These are phyloP conservation scores for Hypericum androsaemum DNA, from an alignment of 345 rosid species.

Conservation along the genomic window DNA sequence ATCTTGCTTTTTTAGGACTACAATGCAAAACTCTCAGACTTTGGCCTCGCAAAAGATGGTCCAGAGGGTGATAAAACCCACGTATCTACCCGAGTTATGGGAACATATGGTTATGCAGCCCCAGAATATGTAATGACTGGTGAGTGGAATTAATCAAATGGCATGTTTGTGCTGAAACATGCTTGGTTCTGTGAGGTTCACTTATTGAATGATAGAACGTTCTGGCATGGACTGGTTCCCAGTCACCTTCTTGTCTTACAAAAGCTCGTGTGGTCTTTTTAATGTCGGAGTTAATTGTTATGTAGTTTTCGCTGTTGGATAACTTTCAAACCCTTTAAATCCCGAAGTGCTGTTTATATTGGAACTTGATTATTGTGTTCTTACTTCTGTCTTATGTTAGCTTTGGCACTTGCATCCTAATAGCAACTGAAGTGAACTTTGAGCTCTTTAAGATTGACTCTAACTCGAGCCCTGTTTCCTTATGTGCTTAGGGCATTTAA, in stretches of 20 bases:
- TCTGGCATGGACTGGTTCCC: not conserved
- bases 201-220: not conserved
- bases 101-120: slow-evolving; percentile 87
- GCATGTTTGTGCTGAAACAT: not conserved
- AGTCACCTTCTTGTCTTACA: too few species aligned
- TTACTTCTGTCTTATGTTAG: too few species aligned
- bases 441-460: slow-evolving; percentile 1
- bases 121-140: slow-evolving; percentile 87
- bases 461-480: slow-evolving; percentile 3
- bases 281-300: too few species aligned
- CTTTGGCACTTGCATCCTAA: not conserved
- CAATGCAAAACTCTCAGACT: slow-evolving; percentile 75
- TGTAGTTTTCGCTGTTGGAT: too few species aligned
- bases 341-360: too few species aligned
- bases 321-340: too few species aligned
- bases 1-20: slow-evolving; percentile 44
- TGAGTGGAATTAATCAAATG: slow-evolving; percentile 14
- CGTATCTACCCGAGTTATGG: slow-evolving; percentile 81
- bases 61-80: slow-evolving; percentile 78
- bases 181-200: not conserved
- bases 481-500: slow-evolving; percentile 46
- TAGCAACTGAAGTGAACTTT: not conserved
- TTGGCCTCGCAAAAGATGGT: slow-evolving; percentile 83
- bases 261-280: too few species aligned
- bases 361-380: too few species aligned